Conservation (phyloP, 1,284 basidiomycete species). For the Cystobasidium sp. region DNA sequence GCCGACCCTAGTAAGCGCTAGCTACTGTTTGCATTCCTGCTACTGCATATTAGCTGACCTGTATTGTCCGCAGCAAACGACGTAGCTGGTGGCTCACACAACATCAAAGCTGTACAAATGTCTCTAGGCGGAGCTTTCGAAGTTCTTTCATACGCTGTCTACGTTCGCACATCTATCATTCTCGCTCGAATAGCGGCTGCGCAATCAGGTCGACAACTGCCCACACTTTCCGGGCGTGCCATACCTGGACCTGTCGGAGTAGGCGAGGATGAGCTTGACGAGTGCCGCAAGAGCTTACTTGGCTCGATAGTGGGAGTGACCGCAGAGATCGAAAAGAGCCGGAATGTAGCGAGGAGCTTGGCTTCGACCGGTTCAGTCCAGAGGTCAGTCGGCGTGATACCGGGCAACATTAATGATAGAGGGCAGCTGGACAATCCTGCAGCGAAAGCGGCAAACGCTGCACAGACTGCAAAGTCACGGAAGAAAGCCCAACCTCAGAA, state of each 20-base stretch:
- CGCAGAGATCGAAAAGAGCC: conserved; percentile 27
- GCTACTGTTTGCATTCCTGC: not conserved
- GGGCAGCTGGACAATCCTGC: conserved; percentile 19
- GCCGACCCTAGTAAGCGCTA: conserved; percentile 74
- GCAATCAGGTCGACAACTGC: conserved; percentile 23
- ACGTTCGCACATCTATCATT: conserved; percentile 59
- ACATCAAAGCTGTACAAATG: conserved; percentile 77
- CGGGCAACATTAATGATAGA: conserved; percentile 2
- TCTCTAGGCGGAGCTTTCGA: conserved; percentile 85
- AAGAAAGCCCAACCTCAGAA: not conserved
- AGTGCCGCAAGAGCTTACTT: conserved; percentile 38
- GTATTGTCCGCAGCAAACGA: conserved; percentile 72
- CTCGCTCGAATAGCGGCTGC: conserved; percentile 44
- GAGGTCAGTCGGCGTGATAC: conserved; percentile 6
- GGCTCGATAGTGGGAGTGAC: conserved; percentile 41
- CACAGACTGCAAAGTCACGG: not conserved
- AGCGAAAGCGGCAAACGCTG: conserved; percentile 2
- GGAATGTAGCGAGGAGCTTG: not conserved
- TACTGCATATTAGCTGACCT: not conserved
- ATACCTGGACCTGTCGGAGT: conserved; percentile 28
- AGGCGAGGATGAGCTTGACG: conserved; percentile 21
- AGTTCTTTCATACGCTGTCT: conserved; percentile 74
- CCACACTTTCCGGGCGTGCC: conserved; percentile 26
- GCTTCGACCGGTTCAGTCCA: conserved; percentile 12
- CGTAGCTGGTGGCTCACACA: conserved; percentile 85